phyloP scores from a whole-genome alignment of 2,329 filamentous ascomycete genomes.

The Colletotrichum musicola region DNA sequence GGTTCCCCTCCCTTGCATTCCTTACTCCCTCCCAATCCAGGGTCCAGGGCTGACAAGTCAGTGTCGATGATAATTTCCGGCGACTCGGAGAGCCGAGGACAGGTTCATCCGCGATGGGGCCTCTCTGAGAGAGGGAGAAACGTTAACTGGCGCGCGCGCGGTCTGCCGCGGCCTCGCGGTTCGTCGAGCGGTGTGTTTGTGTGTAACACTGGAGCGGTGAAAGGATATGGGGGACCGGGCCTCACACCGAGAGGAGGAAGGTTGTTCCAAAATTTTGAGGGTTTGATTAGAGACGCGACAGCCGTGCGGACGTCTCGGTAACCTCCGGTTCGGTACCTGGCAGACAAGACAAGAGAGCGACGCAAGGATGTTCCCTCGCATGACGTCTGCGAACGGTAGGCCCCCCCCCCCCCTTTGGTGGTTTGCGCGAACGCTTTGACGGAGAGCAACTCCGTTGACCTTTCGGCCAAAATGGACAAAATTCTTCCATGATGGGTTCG shows the following conservation, averaged over 20 bases:
- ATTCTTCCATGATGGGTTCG: too few species aligned
- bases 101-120: not conserved
- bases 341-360: not conserved
- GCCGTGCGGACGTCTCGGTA: too few species aligned
- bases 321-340: too few species aligned
- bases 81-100: not conserved
- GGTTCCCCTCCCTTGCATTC: conserved; percentile 10
- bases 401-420: not conserved
- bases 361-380: conserved; percentile 11
- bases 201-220: not conserved
- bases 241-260: too few species aligned
- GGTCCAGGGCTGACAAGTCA: conserved; percentile 5
- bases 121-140: too few species aligned
- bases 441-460: too few species aligned
- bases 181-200: conserved; percentile 11
- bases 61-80: conserved; percentile 18
- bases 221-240: too few species aligned
- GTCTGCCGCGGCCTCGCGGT: not conserved
- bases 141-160: too few species aligned
- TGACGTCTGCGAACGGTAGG: too few species aligned
- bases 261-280: too few species aligned
- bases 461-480: too few species aligned
- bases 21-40: not conserved
- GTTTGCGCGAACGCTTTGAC: not conserved
- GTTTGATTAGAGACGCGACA: too few species aligned